Base-by-base conservation (phyloP, 176 grass and related monocot genomes). In the Oryza glaberrima region DNA sequence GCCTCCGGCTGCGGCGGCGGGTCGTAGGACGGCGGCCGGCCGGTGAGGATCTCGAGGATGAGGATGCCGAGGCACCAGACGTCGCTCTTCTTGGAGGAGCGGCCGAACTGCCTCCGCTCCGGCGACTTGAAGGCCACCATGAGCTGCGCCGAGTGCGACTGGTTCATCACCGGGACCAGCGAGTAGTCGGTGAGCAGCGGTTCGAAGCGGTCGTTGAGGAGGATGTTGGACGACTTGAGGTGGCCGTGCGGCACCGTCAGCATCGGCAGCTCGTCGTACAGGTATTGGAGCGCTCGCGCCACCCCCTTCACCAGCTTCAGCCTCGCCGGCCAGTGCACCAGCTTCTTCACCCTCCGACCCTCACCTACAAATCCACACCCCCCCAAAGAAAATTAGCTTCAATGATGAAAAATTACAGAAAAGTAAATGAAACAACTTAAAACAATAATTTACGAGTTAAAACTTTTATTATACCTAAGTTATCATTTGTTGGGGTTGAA, bases 191-290 rank as follows among this genome's bases (percentile, higher is more conserved):
- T 90, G 5, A 99, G 90, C 38, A 96, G 88, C 14, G 96, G 91
- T 81, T 94, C 81, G 43, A 91, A 82, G 17, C 11, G 65, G 12
- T 28, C 81, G 66, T 72, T 47, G 45, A 99, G 91, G 12, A 99
- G 88, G 61, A 99, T 89, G 70, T 99, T 99, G 43, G 96, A 92
- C 1, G 91, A 87, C 85, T 91, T 96, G 89, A 99, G 83, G 86
- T 99, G 91, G 63, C 96, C 96, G 52, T 99, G 96, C 26, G 96
- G 96, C 52, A 99, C 96, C 16, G 82, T 90, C 3, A 99, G 81
- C 90, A 99, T 92, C n/a, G 90, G 80, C 26, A 99, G 90, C 92
- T 99, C 93, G 45, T 99, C 93, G 68, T 96, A 94, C n/a, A 99
- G 80, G 76, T 99, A 99, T 43, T 26, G 46, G 4, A 99, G 78